phyloP scores from a whole-genome alignment of 495 filamentous ascomycete genomes.

The Sordaria brevicollis region DNA sequence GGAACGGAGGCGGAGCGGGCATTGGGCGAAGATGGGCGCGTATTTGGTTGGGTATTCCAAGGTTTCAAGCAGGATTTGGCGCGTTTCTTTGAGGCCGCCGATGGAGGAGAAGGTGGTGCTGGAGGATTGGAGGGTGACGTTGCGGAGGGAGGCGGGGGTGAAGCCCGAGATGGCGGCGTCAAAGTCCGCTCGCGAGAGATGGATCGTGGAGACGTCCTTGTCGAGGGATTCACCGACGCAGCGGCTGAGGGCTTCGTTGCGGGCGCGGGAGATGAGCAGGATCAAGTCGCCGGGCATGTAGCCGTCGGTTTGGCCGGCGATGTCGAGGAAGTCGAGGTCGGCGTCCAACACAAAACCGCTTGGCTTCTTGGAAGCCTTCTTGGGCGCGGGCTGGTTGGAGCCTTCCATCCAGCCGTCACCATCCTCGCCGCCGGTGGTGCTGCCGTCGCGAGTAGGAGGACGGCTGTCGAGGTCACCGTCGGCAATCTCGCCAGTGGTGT shows the following conservation, averaged over 20 bases:
- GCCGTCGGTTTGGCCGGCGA: slow-evolving; percentile 87
- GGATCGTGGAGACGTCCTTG: slow-evolving; percentile 31
- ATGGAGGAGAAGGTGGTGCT: slow-evolving; percentile 85
- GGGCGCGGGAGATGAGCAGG: slow-evolving; percentile 73
- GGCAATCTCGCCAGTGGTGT: slow-evolving; percentile 11
- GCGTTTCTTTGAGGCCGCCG: slow-evolving; percentile 75
- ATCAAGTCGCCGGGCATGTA: slow-evolving; percentile 95
- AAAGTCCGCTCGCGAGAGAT: slow-evolving; percentile 64
- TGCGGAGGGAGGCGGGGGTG: slow-evolving; percentile 85
- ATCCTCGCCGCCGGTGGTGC: slow-evolving; percentile 34
- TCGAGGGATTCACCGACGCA: slow-evolving; percentile 39
- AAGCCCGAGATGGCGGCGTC: slow-evolving; percentile 77
- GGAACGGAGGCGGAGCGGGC: slow-evolving; percentile 83
- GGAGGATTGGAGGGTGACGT: slow-evolving; percentile 83
- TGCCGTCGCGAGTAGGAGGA: slow-evolving; percentile 42
- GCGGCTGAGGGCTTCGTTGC: slow-evolving; percentile 83
- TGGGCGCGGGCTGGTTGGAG: slow-evolving; percentile 16
- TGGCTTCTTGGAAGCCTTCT: slow-evolving; percentile 17
- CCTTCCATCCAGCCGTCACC: slow-evolving; percentile 66
- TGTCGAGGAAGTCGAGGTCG: slow-evolving; percentile 81
- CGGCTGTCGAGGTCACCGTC: slow-evolving; percentile 35
- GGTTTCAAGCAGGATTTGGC: slow-evolving; percentile 81
- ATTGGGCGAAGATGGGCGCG: slow-evolving; percentile 93
- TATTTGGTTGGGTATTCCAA: slow-evolving; percentile 96
- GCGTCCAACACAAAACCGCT: slow-evolving; percentile 59